Evolutionary conservation across 2,329 filamentous ascomycete species (phyloP).

Genomic region (Helotiales sp.): DNA sequence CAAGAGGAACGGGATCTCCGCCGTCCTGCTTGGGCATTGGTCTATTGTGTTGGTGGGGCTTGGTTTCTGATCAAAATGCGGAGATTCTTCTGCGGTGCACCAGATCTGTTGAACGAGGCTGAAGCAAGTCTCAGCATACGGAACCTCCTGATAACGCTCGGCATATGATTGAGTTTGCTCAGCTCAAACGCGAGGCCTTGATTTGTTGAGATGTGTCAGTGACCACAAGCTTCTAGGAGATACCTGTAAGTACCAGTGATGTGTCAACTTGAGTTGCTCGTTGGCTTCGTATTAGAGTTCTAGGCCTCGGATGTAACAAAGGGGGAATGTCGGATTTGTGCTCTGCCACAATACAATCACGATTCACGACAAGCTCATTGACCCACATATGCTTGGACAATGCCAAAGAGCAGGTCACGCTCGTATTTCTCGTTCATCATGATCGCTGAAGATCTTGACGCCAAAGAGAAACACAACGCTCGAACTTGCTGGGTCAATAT

Average conservation of each 20-base stretch:
- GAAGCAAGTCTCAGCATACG: conserved; percentile 4
- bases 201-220: not conserved
- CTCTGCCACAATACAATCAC: conserved; percentile 2
- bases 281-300: not conserved
- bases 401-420: not conserved
- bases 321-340: not conserved
- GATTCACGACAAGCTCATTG: no score
- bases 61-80: conserved; percentile 6
- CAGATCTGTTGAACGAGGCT: conserved; percentile 11
- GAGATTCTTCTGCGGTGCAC: conserved; percentile 1
- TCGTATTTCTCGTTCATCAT: not conserved
- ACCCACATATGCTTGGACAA: not conserved
- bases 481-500: not conserved
- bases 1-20: conserved; percentile 7
- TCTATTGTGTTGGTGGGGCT: conserved; percentile 1
- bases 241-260: not conserved
- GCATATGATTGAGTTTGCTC: not conserved
- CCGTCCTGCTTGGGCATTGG: conserved; percentile 1
- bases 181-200: conserved; percentile 6
- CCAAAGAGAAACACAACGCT: not conserved
- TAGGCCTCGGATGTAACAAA: not conserved
- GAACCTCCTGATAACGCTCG: not conserved
- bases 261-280: not conserved
- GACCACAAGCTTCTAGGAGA: not conserved
- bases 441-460: no score